Evolutionary conservation across 306 rosid species (phyloP).

Genomic region (Vachellia collinsii): DNA sequence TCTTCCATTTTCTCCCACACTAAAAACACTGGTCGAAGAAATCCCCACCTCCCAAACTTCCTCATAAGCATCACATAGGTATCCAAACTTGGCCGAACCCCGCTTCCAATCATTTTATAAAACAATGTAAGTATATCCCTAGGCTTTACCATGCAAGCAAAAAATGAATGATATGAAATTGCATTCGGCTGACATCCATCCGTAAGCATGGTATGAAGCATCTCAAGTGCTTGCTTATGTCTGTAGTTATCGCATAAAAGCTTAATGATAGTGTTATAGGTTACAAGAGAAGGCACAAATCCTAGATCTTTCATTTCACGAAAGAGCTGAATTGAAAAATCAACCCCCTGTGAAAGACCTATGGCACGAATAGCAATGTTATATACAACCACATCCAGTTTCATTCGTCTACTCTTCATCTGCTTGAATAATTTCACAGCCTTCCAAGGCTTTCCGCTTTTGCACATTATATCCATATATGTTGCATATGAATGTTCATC

Average conservation of each 20-base stretch:
- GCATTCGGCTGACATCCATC: constrained; percentile 64
- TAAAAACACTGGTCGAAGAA: constrained; percentile 71
- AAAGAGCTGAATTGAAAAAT: constrained; percentile 58
- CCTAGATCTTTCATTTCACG: constrained; percentile 83
- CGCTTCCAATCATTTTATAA: constrained; percentile 70
- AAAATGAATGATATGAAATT: constrained; percentile 67
- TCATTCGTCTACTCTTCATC: constrained; percentile 64
- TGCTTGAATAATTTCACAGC: constrained; percentile 76
- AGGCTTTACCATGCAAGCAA: constrained; percentile 66
- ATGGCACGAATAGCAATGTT: constrained; percentile 75
- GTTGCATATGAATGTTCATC: constrained; percentile 77
- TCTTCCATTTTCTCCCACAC: constrained; percentile 81
- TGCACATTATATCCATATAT: constrained; percentile 84
- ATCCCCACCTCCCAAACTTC: constrained; percentile 94
- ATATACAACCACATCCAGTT: constrained; percentile 77
- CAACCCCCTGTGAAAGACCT: constrained; percentile 80
- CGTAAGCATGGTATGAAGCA: constrained; percentile 57
- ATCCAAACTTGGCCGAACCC: constrained; percentile 71
- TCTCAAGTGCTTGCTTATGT: constrained; percentile 59
- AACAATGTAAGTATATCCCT: constrained; percentile 65
- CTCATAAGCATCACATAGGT: constrained; percentile 86
- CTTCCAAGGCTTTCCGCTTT: constrained; percentile 91
- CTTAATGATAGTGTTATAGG: constrained; percentile 76
- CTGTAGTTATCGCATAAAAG: constrained; percentile 74
- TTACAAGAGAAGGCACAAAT: constrained; percentile 63